Base-by-base conservation (phyloP, 2,329 filamentous ascomycete genomes). In the Colletotrichum endophyticum region DNA sequence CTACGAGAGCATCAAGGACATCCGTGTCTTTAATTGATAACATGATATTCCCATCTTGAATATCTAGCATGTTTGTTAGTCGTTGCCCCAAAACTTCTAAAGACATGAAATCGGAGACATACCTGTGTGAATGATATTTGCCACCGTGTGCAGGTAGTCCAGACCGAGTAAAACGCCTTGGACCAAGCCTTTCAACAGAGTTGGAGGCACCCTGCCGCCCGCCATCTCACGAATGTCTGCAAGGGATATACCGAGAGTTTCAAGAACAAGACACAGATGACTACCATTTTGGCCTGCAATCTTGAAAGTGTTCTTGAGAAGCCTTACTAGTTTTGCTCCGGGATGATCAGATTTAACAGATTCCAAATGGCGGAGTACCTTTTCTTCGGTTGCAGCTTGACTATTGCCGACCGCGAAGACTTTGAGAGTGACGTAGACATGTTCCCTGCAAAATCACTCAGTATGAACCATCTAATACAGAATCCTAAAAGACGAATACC, bases 41-140 rank as follows among this genome's bases (percentile, higher is more conserved):
- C 32, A 82, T 77, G 36, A 82, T 78, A 62, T 81, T 82, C 7
- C 80, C 80, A 6, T 78, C 78, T 16, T 78, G 79, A 6, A 81
- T 62, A 30, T 82, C 80, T 82, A 7, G 8, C 13, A 4, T 39
- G 0, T 30, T 16, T 39, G 4, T 39, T 2, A 36, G 6, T 34
- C 25, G 0, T 22, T 27, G 56, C 9, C 5, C 0, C 8, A 8
- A 12, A 19, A 0, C 0, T 28, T 11, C 0, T 0, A 4, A 4
- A 3, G 44, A 13, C 0, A 8, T 8, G n/a, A 1, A 53, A 13
- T 22, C 0, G 11, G 44, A 53, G 0, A 19, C 6, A 59, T 66
- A 75, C 77, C 77, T 39, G 77, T 77, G 22, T 77, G 77, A 2
- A 78, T 64, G 4, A 78, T 68, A 27, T 57, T 63, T 15, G 67